Evolutionary conservation across 106 monocot genomes (phyloP).

Genomic region (Phalaenopsis equestris): DNA sequence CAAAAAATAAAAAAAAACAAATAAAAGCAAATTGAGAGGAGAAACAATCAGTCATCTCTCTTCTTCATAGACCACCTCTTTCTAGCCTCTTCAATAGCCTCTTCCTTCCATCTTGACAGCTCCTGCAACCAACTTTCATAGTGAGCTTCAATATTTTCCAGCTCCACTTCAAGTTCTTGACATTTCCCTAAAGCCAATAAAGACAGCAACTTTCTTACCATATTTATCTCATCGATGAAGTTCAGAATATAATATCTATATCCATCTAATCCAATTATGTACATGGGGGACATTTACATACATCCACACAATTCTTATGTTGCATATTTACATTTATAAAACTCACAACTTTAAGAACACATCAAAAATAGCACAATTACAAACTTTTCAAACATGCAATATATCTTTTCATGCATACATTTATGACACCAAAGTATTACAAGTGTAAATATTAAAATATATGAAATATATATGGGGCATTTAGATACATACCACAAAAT

Average conservation of each 20-base stretch:
- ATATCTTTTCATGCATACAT: too few relatives aligned
- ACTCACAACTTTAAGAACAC: too few relatives aligned
- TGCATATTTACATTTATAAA: too few relatives aligned
- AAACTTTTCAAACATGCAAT: too few relatives aligned
- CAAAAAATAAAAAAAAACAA: not conserved
- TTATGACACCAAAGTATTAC: too few relatives aligned
- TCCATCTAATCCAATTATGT: not conserved
- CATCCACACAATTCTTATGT: too few relatives aligned
- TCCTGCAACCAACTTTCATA: conserved; percentile 36
- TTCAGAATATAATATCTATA: not conserved
- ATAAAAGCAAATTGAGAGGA: conserved; percentile 2
- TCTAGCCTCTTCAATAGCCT: conserved; percentile 38
- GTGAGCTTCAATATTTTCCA: conserved; percentile 48
- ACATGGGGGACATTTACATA: too few relatives aligned
- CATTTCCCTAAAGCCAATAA: conserved; percentile 10
- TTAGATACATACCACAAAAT: too few relatives aligned
- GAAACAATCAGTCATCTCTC: conserved; percentile 24
- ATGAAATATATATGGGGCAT: too few relatives aligned
- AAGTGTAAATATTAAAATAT: too few relatives aligned
- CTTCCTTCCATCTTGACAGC: conserved; percentile 42
- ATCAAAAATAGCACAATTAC: too few relatives aligned
- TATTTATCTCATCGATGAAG: not conserved
- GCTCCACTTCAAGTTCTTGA: conserved; percentile 32
- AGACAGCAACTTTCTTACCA: not conserved
- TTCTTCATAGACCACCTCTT: conserved; percentile 40